Percentiles rank a stretch among this genome's conserved stretches.
Evolutionary conservation across 2,329 filamentous ascomycete genomes (phyloP).

Genomic region (Periconia sp.): DNA sequence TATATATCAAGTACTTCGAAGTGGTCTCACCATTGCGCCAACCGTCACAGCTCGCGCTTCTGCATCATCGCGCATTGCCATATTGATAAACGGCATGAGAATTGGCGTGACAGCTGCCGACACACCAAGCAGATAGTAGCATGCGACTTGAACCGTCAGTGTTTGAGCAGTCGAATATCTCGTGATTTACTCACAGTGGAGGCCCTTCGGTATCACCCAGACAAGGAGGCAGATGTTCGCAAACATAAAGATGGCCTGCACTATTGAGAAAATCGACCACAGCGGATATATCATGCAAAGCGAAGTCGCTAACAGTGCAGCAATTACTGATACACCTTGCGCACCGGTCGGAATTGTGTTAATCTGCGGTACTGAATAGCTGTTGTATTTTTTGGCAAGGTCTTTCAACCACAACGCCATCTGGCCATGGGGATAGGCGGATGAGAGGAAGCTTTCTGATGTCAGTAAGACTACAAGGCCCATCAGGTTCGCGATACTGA

Average conservation of each 20-base stretch:
- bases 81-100: slow-evolving; percentile 46
- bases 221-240: slow-evolving; percentile 55
- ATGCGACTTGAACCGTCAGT: slow-evolving; percentile 27
- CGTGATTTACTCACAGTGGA: slow-evolving; percentile 38
- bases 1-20: neutral
- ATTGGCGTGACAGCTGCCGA: slow-evolving; percentile 44
- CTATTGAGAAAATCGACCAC: slow-evolving; percentile 56
- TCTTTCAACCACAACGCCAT: slow-evolving; percentile 62
- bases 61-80: slow-evolving; percentile 49
- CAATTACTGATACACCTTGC: slow-evolving; percentile 56
- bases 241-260: slow-evolving; percentile 50
- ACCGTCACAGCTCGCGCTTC: slow-evolving; percentile 59
- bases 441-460: slow-evolving; percentile 30
- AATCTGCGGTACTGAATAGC: slow-evolving; percentile 56
- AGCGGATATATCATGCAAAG: slow-evolving; percentile 58
- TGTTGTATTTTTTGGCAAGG: slow-evolving; percentile 42
- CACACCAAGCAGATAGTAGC: slow-evolving; percentile 43
- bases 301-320: slow-evolving; percentile 58
- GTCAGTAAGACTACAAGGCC: slow-evolving; percentile 1
- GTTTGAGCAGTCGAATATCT: slow-evolving; percentile 6
- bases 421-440: slow-evolving; percentile 54
- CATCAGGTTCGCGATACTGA: slow-evolving; percentile 32
- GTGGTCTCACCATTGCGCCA: slow-evolving; percentile 47
- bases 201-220: slow-evolving; percentile 57
- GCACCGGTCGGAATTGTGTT: slow-evolving; percentile 59